Evolutionary conservation across 164 flowering plant genomes (phyloP), one percentile per base, ranked within the genome.

Genomic region (Sextonia rubra): DNA sequence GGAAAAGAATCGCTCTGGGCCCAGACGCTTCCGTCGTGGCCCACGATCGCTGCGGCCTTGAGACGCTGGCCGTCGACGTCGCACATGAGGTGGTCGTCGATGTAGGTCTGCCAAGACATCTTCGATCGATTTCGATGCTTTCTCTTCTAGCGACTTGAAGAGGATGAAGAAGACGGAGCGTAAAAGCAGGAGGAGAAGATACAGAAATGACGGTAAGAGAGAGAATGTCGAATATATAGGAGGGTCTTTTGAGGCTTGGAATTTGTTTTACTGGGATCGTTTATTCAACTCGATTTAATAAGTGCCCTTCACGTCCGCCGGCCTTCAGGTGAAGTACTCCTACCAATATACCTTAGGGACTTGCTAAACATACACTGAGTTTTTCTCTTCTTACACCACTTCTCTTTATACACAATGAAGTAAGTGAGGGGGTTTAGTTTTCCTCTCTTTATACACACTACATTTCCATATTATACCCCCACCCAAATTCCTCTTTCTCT

Each of bases 71-170:
- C 80, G 12, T 82, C 85, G 63, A 77, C 68, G 23, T 80, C 85
- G 64, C 82, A 78, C 86, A 84, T 82, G 75, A 84, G 80, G 49
- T 84, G 86, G 18, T 84, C 86, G 66, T 84, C 85, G 47, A 82
- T 81, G 80, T 84, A 83, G 0, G 81, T 47, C 74, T 83, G 83
- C 84, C 86, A 83, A 76, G 86, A 83, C 86, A 81, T 81, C 74
- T 69, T 71, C 44, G 44, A 37, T 48, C 63, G 30, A 25, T 4
- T 23, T 66, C 67, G 47, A 68, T 23, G 47, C 60, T 25, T 25
- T 37, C 44, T 8, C 44, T 37, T 37, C 44, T 37, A 8, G 11
- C 1, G 44, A 8, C 44, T 27, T 5, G 23, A 15, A 20, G 71
- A 3, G 15, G 60, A 15, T n/a, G n/a, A n/a, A n/a, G n/a, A n/a